phyloP scores from a whole-genome alignment of 441 rosid species.

The Mallotus japonicus region DNA sequence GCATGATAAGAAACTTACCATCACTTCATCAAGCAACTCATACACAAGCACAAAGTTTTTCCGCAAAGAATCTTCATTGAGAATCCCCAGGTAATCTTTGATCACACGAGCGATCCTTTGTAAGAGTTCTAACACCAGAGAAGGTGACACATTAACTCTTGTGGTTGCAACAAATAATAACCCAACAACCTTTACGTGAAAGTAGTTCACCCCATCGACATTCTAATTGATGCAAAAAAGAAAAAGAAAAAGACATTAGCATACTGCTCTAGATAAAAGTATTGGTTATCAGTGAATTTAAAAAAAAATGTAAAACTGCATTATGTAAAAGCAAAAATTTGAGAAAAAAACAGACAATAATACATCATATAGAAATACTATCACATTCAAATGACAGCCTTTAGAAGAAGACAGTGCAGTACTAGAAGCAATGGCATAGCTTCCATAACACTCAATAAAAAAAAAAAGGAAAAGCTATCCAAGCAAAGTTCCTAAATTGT shows the following conservation, averaged over 20 bases:
- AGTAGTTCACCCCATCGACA: constrained; percentile 86
- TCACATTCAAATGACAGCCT: not conserved
- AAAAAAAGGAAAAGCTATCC: not conserved
- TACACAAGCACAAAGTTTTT: constrained; percentile 92
- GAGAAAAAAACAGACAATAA: not conserved
- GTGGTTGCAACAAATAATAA: constrained; percentile 88
- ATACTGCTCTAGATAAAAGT: not conserved
- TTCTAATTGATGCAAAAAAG: constrained; percentile 54
- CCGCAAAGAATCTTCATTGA: constrained; percentile 87
- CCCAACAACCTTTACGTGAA: constrained; percentile 92
- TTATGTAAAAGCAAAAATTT: not conserved
- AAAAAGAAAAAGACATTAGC: constrained; percentile 13
- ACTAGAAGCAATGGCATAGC: not conserved
- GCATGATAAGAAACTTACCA: constrained; percentile 53
- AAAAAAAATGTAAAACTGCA: not conserved
- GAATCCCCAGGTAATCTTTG: constrained; percentile 90
- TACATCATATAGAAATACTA: not conserved
- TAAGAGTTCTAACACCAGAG: constrained; percentile 90
- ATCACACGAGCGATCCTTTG: constrained; percentile 95
- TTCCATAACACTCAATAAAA: not conserved
- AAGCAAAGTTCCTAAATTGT: not conserved
- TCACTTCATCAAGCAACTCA: constrained; percentile 91
- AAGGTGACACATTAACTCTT: constrained; percentile 81
- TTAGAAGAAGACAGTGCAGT: not conserved
- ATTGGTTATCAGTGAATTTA: not conserved